Base-by-base conservation (phyloP, 2,329 filamentous ascomycete species). In the Ilyonectria sp. region DNA sequence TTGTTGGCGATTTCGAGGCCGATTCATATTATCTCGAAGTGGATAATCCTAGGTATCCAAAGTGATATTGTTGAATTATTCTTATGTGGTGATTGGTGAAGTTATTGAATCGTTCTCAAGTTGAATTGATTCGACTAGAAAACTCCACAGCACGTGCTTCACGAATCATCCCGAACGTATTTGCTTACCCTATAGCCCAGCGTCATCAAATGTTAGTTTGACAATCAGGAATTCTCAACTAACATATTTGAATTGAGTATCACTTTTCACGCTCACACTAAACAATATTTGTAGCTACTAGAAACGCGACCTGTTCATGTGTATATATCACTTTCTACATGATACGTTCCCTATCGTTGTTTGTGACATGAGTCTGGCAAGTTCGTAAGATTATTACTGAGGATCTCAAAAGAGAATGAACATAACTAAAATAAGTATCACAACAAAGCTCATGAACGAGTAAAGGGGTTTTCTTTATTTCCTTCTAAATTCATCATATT, bases 1-100 rank as follows among this genome's bases (percentile, higher is more conserved):
- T 46, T 75, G 75, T 58, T 81, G 80, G 17, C 74, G 75, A 50
- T 81, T 81, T 19, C 76, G 74, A 21, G 79, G 76, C 10, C 76
- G 73, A 59, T 81, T 72, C 78, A 81, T 81, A 1, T 53, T 64
- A 35, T 5, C 4, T 43, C 15, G 19, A 15, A 9, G 8, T 3
- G 15, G 6, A 15, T 26, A 26, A 26, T 26, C 26, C 10, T 2
- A 13, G 19, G 10, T 55, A 44, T 49, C 26, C 21, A 53, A 55
- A 35, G 29, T 13, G 6, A 1, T 5, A 11, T 47, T 13, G 13
- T 35, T 10, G 19, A 8, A 4, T 43, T 40, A 11, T n/a, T 43
- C 29, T 43, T 49, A 13, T 15, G 7, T 8, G 7, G 33, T 26
- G 17, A 19, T 59, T 26, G 1, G n/a, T 7, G 29, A 49, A 19